Evolutionary conservation across 208 protist species (phyloP), one percentile per base, ranked within the genome.

Genomic region (Crithidia thermophila): DNA sequence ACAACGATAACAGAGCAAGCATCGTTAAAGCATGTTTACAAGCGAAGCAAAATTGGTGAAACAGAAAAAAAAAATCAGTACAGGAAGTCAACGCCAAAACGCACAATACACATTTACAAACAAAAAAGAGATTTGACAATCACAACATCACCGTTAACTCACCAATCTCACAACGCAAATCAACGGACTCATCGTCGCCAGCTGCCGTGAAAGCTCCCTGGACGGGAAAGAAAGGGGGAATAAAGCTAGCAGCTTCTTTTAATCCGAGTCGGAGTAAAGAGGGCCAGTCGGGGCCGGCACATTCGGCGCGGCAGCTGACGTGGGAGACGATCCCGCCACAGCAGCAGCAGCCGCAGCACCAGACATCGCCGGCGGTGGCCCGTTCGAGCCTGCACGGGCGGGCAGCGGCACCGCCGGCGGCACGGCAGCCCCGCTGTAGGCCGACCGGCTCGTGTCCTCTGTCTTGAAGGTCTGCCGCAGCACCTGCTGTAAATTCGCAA

Each of bases 401-500:
- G 34, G 37, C n/a, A 40, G 37, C 37, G 42, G 50, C 33, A 49
- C 51, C 9, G 69, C n/a, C 27, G 63, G 56, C 20, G 45, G 56
- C 37, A 31, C 33, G 9, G 34, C 39, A 23, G 55, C 31, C 27
- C 53, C 31, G 28, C 56, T 45, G 36, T 21, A 40, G 18, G 50
- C 27, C 39, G 47, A 8, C 13, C n/a, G 10, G 16, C 28, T 36
- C 23, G 20, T 51, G 20, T 30, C 62, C 27, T 70, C 64, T 1
- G 52, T 31, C 14, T 67, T 59, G 28, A 77, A 66, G 8, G 69
- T 66, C 37, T 53, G 43, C 10, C 70, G 65, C 23, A 80, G 37
- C 14, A 75, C 39, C 27, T 52, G 62, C 31, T 82, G 61, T 9
- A 82, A 45, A 67, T 68, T 81, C 36, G 62, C 55, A 40, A 84